phyloP scores from a whole-genome alignment of 2,329 filamentous ascomycete species.

The Rhynchosporium secalis region DNA sequence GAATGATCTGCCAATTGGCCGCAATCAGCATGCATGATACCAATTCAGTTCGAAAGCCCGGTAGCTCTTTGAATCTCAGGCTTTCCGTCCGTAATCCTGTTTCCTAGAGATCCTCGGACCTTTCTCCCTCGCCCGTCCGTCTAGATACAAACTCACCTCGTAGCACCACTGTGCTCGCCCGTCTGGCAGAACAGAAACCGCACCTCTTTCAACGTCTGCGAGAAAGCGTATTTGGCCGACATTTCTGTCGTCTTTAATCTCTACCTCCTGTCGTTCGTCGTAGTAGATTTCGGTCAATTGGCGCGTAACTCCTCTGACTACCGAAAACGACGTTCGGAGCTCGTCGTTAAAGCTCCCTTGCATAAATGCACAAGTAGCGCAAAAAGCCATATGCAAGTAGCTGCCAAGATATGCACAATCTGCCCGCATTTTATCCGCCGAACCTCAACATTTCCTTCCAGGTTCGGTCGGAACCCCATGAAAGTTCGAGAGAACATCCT shows the following conservation, averaged over 20 bases:
- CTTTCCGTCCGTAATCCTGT: not conserved
- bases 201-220: constrained; percentile 86
- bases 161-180: constrained; percentile 83
- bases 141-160: constrained; percentile 61
- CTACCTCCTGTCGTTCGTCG: constrained; percentile 10
- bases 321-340: not conserved
- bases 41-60: not conserved
- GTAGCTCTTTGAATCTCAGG: not conserved
- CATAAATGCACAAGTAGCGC: constrained; percentile 31
- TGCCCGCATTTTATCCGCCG: constrained; percentile 6
- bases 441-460: constrained; percentile 15
- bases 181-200: constrained; percentile 98
- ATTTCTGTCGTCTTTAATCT: constrained; percentile 51
- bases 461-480: not conserved
- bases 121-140: not conserved
- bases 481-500: constrained; percentile 1
- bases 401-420: constrained; percentile 9
- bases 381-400: constrained; percentile 17
- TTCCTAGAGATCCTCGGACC: not conserved
- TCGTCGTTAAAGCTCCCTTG: constrained; percentile 23
- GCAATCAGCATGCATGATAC: not conserved
- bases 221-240: constrained; percentile 92
- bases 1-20: constrained; percentile 66
- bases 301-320: not conserved
- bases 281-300: constrained; percentile 19